Base-by-base conservation (phyloP, 164 flowering plant species). In the Nymphaea thermarum region DNA sequence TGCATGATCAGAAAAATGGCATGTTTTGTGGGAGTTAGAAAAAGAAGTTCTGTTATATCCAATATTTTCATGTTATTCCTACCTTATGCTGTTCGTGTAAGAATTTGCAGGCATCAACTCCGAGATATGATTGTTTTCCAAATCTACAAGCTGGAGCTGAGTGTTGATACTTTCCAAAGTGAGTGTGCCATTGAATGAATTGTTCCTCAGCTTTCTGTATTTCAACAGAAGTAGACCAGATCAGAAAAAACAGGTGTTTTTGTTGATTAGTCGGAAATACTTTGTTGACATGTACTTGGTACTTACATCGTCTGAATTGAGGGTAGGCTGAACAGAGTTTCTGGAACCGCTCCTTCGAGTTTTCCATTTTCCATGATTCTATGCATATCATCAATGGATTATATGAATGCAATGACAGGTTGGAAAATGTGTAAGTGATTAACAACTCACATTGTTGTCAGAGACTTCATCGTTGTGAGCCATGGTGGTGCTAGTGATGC, bases 361-460 rank as follows among this genome's bases (percentile, higher is more conserved):
- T 81, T 55, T 68, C 90, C 93, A 68, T 71, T 55, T 77, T 90
- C 97, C 41, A 86, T 71, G 42, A 93, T 71, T 73, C 97, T 93
- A 77, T 17, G 7, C 64, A 62, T 51, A 51, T 51, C 57, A 62
- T 17, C 3, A 17, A 41, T 62, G 18, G 64, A 6, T 62, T 62
- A 41, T 8, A 41, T 62, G 16, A 17, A 17, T 62, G 64, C 7
- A 69, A 66, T 64, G 64, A 17, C 57, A 51, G 14, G 14, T 10
- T 51, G 3, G 57, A 5, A 51, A 51, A 51, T 15, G 12, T 5
- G 57, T 5, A 51, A 51, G 8, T 10, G 14, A 5, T 51, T 8
- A 51, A 45, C 64, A 66, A 78, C 94, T 84, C 76, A 94, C 98
- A 94, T 63, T 44, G 96, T 91, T 61, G 92, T 94, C 41, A 94